Evolutionary conservation across 176 grass and related monocot genomes (phyloP), one percentile per base, ranked within the genome.

Genomic region (Dendrocalamus sinicus): DNA sequence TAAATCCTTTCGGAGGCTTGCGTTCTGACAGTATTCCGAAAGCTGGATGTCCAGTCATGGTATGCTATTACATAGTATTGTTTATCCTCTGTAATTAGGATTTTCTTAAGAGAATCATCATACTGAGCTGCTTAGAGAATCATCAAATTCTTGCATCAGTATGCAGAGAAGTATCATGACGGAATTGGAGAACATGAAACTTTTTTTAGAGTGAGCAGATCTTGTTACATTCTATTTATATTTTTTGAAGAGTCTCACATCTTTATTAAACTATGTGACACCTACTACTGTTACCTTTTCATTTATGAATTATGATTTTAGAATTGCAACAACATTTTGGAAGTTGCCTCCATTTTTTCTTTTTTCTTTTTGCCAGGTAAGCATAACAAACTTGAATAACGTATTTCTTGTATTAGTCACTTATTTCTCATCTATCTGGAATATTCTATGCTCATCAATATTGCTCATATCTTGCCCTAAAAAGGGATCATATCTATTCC

Each of bases 1-100:
- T 98, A 92, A 98, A 98, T 93, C 96, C 96, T 83, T 95, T 95
- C 73, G 96, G 93, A 75, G 96, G 96, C 62, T 72, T 98, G 77
- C 91, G 93, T 67, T 93, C 96, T 65, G 96, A 98, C 76, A 93
- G 91, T 88, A 93, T 94, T 82, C 96, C 96, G 52, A 98, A 95
- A 89, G 96, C 96, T 86, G 96, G 96, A 19, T 98, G 96, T 86
- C 96, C 96, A 71, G 81, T 98, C 61, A 23, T 98, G 96, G 96
- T 98, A 88, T 71, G 83, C 70, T 86, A 30, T 79, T 67, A 67
- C 53, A 66, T 67, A 83, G 41, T 63, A 76, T 86, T 81, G 12
- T 79, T 75, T 78, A 30, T 81, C 43, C 51, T 76, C 22, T 86
- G 20, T 62, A 69, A 17, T 83, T 86, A 39, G 32, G 16, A 51